These are phyloP conservation scores for Diaporthe destruens DNA, from an alignment of 2,329 filamentous ascomycete genomes.

Conservation along the genomic window DNA sequence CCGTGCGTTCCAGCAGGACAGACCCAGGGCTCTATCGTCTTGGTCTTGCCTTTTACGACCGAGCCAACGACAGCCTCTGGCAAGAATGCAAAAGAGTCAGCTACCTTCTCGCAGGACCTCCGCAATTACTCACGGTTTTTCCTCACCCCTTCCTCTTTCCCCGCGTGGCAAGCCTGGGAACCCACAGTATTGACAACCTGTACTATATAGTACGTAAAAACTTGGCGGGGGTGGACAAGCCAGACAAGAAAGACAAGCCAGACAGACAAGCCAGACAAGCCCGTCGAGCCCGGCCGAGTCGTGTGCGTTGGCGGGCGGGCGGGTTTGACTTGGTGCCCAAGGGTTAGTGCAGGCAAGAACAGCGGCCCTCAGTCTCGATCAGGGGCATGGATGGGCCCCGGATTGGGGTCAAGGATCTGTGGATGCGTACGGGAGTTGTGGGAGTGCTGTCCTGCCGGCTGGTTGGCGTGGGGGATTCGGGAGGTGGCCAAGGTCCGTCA, in stretches of 20 bases:
- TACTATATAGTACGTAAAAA: slow-evolving; percentile 33
- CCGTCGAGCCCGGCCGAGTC: slow-evolving; percentile 16
- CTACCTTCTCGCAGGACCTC: slow-evolving; percentile 12
- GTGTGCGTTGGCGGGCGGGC: slow-evolving; percentile 9
- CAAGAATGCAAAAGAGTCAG: slow-evolving; percentile 31
- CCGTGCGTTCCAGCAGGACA: slow-evolving; percentile 31
- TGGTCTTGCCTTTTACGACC: no score
- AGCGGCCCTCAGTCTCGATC: slow-evolving; percentile 22
- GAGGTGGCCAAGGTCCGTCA: slow-evolving; percentile 10
- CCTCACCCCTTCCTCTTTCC: neutral
- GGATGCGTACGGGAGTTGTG: neutral
- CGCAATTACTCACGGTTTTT: slow-evolving; percentile 28
- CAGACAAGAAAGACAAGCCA: no score
- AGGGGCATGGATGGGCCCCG: slow-evolving; percentile 12
- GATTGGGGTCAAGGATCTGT: neutral
- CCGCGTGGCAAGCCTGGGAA: neutral
- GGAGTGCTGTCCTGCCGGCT: neutral
- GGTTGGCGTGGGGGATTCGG: slow-evolving; percentile 22
- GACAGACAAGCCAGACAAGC: slow-evolving; percentile 1
- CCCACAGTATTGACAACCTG: slow-evolving; percentile 12
- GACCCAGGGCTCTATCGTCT: no score
- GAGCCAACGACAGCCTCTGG: slow-evolving; percentile 7
- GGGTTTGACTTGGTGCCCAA: slow-evolving; percentile 34
- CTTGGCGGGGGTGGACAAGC: slow-evolving; percentile 29
- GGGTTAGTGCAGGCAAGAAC: slow-evolving; percentile 22